Conservation (phyloP, 2,329 filamentous ascomycete species). For the Cercospora beticola region DNA sequence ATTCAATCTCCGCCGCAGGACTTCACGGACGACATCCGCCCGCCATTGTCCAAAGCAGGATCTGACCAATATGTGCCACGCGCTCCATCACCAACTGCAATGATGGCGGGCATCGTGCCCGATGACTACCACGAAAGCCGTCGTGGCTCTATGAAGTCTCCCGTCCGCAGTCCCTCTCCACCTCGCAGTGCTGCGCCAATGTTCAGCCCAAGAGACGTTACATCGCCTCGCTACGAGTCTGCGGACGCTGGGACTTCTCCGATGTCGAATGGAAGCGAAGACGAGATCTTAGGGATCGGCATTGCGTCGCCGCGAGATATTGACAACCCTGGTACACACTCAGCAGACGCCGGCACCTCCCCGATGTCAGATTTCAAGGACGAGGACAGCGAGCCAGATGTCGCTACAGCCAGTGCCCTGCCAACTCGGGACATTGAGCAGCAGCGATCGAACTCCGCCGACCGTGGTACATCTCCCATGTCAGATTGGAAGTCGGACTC, state of each 20-base stretch:
- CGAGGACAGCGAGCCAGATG: slow-evolving; percentile 8
- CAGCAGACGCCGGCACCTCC: slow-evolving; percentile 14
- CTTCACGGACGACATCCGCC: slow-evolving; percentile 7
- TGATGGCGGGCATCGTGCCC: slow-evolving; percentile 19
- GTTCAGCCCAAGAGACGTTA: slow-evolving; percentile 8
- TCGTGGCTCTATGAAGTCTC: slow-evolving; percentile 8
- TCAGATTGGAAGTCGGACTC: slow-evolving; percentile 10
- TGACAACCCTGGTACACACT: slow-evolving; percentile 8
- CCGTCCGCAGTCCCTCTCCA: slow-evolving; percentile 7
- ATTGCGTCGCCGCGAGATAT: slow-evolving; percentile 8
- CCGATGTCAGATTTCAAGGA: slow-evolving; percentile 12
- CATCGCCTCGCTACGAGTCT: slow-evolving; percentile 5
- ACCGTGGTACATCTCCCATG: slow-evolving; percentile 12
- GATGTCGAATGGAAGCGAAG: slow-evolving; percentile 11
- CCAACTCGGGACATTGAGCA: slow-evolving; percentile 11
- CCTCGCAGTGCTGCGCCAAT: slow-evolving; percentile 1
- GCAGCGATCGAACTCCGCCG: slow-evolving; percentile 8
- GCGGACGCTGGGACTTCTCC: slow-evolving; percentile 13
- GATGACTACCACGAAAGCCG: slow-evolving; percentile 9
- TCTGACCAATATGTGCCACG: slow-evolving; percentile 13
- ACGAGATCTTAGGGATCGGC: slow-evolving; percentile 5
- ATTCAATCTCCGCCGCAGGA: neutral
- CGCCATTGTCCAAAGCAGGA: slow-evolving; percentile 12
- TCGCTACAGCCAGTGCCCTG: slow-evolving; percentile 1
- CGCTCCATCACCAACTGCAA: slow-evolving; percentile 13